Evolutionary conservation across 2,329 filamentous ascomycete species (phyloP).

Genomic region (Clonostachys rosea): DNA sequence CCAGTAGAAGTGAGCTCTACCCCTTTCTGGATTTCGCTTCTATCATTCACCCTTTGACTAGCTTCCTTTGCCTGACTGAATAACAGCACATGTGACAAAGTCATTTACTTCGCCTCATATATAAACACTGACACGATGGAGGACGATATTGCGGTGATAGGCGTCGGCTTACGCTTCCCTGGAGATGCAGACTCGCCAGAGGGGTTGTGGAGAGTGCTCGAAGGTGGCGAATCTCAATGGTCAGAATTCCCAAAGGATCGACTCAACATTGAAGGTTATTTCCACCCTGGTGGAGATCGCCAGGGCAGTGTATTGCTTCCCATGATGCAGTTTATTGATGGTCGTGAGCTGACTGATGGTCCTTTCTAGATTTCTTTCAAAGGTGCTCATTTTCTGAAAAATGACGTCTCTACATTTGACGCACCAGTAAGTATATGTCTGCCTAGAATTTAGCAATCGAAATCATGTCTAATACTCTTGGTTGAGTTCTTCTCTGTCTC

Average conservation of each 20-base stretch:
- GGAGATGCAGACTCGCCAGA: conserved; percentile 38
- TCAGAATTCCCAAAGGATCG: conserved; percentile 41
- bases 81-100: no score
- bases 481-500: conserved; percentile 45
- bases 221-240: conserved; percentile 37
- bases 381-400: conserved; percentile 46
- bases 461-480: not conserved
- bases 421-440: conserved; percentile 31
- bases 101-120: no score
- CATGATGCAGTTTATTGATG: conserved; percentile 2
- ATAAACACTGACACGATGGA: no score
- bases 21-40: no score
- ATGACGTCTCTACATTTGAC: conserved; percentile 41
- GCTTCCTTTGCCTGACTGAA: no score
- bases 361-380: conserved; percentile 34
- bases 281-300: conserved; percentile 44
- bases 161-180: conserved; percentile 46
- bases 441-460: not conserved
- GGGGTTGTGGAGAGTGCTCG: conserved; percentile 43
- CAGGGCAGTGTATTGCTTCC: conserved; percentile 37
- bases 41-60: no score
- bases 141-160: conserved; percentile 47
- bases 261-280: conserved; percentile 47
- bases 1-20: no score
- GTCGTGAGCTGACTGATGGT: conserved; percentile 5